Evolutionary conservation across 2,329 filamentous ascomycete genomes (phyloP).

Genomic region (Aschersonia sp.): DNA sequence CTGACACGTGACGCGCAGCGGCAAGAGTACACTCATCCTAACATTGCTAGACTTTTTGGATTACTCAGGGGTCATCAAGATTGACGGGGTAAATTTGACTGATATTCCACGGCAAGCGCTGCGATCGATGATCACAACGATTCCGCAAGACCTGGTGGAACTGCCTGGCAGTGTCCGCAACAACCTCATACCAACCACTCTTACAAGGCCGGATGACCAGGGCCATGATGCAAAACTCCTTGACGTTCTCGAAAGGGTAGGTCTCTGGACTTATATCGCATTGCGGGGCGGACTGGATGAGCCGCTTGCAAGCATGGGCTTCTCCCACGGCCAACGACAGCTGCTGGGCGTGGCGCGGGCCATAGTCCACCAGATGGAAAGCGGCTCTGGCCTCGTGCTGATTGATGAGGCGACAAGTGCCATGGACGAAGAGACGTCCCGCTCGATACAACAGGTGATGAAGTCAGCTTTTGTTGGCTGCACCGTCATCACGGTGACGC

Average conservation of each 20-base stretch:
- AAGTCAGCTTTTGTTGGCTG: not conserved
- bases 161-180: constrained; percentile 6
- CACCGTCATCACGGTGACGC: not conserved
- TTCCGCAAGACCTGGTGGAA: constrained; percentile 14
- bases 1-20: constrained; percentile 5
- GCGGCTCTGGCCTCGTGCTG: not conserved
- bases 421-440: constrained; percentile 3
- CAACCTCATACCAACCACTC: not conserved
- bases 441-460: not conserved
- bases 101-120: constrained; percentile 8
- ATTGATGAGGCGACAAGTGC: constrained; percentile 5
- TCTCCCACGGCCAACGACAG: constrained; percentile 8
- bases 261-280: constrained; percentile 3
- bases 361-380: constrained; percentile 1
- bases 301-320: constrained; percentile 2
- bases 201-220: not conserved
- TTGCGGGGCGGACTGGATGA: constrained; percentile 5
- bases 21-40: constrained; percentile 7
- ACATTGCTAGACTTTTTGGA: not conserved
- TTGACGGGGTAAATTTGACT: constrained; percentile 15
- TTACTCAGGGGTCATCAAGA: not conserved
- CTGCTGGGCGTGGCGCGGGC: constrained; percentile 6
- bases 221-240: constrained; percentile 2
- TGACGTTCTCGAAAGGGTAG: constrained; percentile 4
- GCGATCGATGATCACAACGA: constrained; percentile 13